phyloP scores from a whole-genome alignment of 2,329 filamentous ascomycete species.

The Pseudopithomyces maydicus region DNA sequence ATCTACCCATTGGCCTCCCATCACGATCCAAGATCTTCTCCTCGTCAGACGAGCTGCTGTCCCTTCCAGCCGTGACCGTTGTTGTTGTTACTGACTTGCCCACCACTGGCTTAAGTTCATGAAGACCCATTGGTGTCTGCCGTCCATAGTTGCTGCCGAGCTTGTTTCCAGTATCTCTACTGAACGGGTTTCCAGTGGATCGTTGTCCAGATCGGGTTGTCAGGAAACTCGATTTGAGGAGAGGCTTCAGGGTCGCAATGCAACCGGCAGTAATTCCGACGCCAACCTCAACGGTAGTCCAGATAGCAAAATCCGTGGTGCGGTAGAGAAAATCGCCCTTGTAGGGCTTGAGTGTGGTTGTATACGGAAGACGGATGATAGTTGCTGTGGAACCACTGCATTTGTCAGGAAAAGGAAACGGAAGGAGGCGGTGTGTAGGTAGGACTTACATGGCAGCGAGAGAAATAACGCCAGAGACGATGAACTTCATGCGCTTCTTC shows the following conservation, averaged over 20 bases:
- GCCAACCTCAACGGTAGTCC: slow-evolving; percentile 43
- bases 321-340: slow-evolving; percentile 38
- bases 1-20: slow-evolving; percentile 11
- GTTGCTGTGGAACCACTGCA: slow-evolving; percentile 46
- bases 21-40: slow-evolving; percentile 21
- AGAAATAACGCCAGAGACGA: slow-evolving; percentile 58
- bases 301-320: slow-evolving; percentile 38
- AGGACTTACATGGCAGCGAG: slow-evolving; percentile 47
- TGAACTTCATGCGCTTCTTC: slow-evolving; percentile 56
- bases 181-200: background rate
- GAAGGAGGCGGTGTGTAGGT: background rate
- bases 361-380: slow-evolving; percentile 36
- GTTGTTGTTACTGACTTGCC: slow-evolving; percentile 26
- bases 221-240: slow-evolving; percentile 42
- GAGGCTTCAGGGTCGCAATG: slow-evolving; percentile 57
- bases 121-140: slow-evolving; percentile 11
- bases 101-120: slow-evolving; percentile 21
- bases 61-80: slow-evolving; percentile 24
- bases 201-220: background rate
- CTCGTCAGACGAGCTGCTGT: slow-evolving; percentile 26
- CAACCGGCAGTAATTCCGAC: slow-evolving; percentile 54
- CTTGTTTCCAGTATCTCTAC: slow-evolving; percentile 2
- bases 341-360: slow-evolving; percentile 27
- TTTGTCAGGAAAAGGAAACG: slow-evolving; percentile 11
- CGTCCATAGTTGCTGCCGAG: background rate